Conservation (phyloP, 371 early-diverging fungal species). For the Entomophthora muscae region DNA sequence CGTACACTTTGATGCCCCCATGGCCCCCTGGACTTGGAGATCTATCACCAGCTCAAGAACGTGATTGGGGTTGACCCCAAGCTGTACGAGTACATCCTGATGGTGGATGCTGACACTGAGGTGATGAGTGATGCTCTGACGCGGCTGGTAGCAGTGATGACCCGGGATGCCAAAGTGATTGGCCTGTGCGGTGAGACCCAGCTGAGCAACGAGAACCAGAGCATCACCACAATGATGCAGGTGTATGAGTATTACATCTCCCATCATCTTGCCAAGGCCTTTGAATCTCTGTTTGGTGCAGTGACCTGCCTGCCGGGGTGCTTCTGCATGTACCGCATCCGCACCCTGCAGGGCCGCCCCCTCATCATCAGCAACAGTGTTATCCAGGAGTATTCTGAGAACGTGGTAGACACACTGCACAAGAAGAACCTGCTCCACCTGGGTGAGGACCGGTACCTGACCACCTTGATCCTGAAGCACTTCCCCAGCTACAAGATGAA, state of each 20-base stretch:
- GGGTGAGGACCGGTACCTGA: too few species aligned
- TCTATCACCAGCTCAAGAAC: slow-evolving; percentile 77
- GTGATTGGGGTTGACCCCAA: slow-evolving; percentile 72
- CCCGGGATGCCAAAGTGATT: slow-evolving; percentile 59
- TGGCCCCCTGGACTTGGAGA: slow-evolving; percentile 77
- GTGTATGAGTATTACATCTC: too few species aligned
- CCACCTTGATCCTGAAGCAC: slow-evolving; percentile 95
- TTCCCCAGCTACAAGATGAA: slow-evolving; percentile 94
- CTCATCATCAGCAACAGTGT: slow-evolving; percentile 44
- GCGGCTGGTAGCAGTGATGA: slow-evolving; percentile 54
- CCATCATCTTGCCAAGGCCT: slow-evolving; percentile 72
- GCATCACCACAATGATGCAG: slow-evolving; percentile 89
- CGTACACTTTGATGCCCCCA: slow-evolving; percentile 45
- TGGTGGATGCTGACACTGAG: slow-evolving; percentile 50
- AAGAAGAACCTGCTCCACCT: too few species aligned
- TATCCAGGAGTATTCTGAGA: too few species aligned
- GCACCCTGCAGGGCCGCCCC: slow-evolving; percentile 36
- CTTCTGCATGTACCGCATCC: slow-evolving; percentile 72
- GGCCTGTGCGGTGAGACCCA: slow-evolving; percentile 80
- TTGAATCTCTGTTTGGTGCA: slow-evolving; percentile 64
- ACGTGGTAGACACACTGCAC: too few species aligned
- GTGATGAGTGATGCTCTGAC: slow-evolving; percentile 45
- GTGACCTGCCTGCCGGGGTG: slow-evolving; percentile 87
- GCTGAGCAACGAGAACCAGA: slow-evolving; percentile 62
- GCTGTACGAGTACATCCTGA: slow-evolving; percentile 40